These are phyloP conservation scores for Mucor saturninus DNA, from an alignment of 371 early-diverging fungal genomes.

Conservation along the genomic window DNA sequence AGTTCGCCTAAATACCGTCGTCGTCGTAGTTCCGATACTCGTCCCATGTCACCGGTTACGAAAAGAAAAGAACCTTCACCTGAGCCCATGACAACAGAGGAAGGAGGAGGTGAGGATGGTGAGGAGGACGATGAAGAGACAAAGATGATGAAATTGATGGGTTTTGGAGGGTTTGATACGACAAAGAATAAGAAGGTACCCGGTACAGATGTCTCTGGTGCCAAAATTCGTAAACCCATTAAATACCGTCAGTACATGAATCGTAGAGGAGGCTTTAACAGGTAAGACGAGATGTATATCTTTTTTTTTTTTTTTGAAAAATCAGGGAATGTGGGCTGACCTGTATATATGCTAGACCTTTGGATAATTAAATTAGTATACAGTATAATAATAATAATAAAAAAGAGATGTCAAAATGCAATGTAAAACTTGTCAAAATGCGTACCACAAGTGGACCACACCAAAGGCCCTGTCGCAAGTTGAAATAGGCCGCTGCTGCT, in stretches of 20 bases:
- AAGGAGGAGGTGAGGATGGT: conserved; percentile 25
- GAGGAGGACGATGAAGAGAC: conserved; percentile 53
- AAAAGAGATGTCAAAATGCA: no score
- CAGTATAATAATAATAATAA: no score
- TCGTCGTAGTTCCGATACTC: conserved; percentile 2
- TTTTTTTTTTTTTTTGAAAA: background rate
- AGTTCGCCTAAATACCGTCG: conserved; percentile 12
- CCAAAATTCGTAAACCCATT: conserved; percentile 75
- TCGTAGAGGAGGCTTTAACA: conserved; percentile 90
- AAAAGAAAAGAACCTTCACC: conserved; percentile 13
- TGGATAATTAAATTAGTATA: conserved; percentile 31
- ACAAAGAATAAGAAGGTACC: conserved; percentile 83
- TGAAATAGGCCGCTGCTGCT: no score
- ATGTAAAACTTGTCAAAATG: no score
- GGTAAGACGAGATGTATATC: conserved; percentile 25
- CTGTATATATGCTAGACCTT: conserved; percentile 26
- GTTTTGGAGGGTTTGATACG: conserved; percentile 87
- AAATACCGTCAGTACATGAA: conserved; percentile 97
- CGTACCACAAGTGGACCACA: no score
- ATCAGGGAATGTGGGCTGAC: background rate
- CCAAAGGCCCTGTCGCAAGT: no score
- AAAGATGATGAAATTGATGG: conserved; percentile 73
- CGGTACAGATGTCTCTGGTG: conserved; percentile 70
- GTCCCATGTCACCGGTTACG: background rate
- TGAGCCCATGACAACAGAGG: conserved; percentile 1